Percentiles rank a stretch among this genome's conserved stretches.
Evolutionary conservation across 352 stramenopile genomes (phyloP).

Genomic region (Phytophthora idaei): DNA sequence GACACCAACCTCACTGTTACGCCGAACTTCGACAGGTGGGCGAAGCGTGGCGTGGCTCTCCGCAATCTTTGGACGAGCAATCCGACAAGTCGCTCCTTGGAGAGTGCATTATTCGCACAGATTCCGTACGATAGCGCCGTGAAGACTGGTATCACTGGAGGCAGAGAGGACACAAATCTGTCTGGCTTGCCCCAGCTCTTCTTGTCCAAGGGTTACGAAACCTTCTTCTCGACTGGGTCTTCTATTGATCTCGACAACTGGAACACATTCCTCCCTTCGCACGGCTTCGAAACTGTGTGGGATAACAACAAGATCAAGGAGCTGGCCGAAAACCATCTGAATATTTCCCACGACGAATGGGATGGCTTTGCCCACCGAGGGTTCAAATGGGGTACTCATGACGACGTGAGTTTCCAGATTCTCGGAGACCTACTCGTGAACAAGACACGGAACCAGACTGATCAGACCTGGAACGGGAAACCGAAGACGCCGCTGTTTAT

Average conservation of each 20-base stretch:
- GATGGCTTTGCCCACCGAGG: conserved; percentile 12
- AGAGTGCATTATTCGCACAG: conserved; percentile 60
- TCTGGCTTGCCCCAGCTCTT: conserved; percentile 57
- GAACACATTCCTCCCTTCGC: conserved; percentile 50
- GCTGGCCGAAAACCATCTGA: conserved; percentile 36
- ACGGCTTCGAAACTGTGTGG: conserved; percentile 59
- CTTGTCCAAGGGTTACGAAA: conserved; percentile 56
- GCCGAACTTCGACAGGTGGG: conserved; percentile 59
- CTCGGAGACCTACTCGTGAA: conserved; percentile 54
- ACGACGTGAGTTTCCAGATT: conserved; percentile 54
- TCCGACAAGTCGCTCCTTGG: conserved; percentile 59
- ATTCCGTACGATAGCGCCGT: conserved; percentile 46
- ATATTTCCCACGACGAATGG: conserved; percentile 46
- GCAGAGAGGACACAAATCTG: conserved; percentile 34
- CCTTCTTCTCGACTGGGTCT: conserved; percentile 50
- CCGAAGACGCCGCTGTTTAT: conserved; percentile 51
- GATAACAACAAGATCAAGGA: conserved; percentile 39
- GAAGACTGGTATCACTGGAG: conserved; percentile 40
- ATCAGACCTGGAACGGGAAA: conserved; percentile 20
- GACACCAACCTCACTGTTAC: conserved; percentile 41
- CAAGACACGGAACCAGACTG: conserved; percentile 39
- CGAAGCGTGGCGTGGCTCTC: conserved; percentile 57
- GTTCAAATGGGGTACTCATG: conserved; percentile 50
- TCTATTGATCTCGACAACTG: conserved; percentile 52
- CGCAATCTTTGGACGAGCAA: conserved; percentile 66